Evolutionary conservation across 2,329 filamentous ascomycete genomes (phyloP).

Genomic region (Colletotrichum salicis): DNA sequence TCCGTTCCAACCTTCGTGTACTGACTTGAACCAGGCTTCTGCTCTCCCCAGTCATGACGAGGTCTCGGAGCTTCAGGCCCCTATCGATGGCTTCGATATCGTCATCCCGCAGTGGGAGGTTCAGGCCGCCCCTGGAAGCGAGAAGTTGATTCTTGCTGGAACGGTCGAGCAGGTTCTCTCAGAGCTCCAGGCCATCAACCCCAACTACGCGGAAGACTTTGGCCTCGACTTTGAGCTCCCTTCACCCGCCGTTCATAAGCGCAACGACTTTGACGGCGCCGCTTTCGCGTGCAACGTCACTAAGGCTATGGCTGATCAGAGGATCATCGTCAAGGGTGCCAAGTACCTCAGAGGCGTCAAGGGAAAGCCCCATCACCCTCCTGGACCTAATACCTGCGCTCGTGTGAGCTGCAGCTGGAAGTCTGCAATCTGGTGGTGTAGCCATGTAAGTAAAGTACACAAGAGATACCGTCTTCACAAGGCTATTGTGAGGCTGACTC

Average conservation of each 20-base stretch:
- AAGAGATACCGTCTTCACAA: not conserved
- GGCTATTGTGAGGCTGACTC: not conserved
- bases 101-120: conserved; percentile 27
- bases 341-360: conserved; percentile 15
- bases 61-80: not conserved
- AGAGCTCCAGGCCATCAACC: conserved; percentile 22
- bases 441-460: conserved; percentile 13
- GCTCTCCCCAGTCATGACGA: not conserved
- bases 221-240: not conserved
- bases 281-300: not conserved
- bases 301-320: not conserved
- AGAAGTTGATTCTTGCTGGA: conserved; percentile 20
- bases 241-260: not conserved
- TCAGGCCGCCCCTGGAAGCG: conserved; percentile 23
- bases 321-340: conserved; percentile 9
- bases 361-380: not conserved
- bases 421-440: conserved; percentile 25
- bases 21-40: not conserved
- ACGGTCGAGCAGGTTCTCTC: conserved; percentile 31
- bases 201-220: conserved; percentile 18
- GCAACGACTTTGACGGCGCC: conserved; percentile 8
- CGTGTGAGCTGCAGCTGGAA: conserved; percentile 31
- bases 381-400: conserved; percentile 18
- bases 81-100: not conserved
- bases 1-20: not conserved